Evolutionary conservation across 1,284 basidiomycete genomes (phyloP), one percentile per base, ranked within the genome.

Genomic region (Marasmius tenuissimus): DNA sequence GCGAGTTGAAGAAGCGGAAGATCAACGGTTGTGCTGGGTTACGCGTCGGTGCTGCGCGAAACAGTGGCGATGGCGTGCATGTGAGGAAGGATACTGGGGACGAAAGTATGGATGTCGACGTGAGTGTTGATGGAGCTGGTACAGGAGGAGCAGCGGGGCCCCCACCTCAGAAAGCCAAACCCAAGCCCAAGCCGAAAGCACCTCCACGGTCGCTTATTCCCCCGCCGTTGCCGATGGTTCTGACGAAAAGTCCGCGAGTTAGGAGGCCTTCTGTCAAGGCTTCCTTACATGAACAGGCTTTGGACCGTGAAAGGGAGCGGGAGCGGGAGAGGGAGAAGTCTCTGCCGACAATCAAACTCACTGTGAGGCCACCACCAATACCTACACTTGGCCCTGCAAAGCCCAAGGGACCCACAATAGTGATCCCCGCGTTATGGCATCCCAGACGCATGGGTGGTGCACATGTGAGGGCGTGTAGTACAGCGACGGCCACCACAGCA

Each of bases 71-170:
- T 58, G 78, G 74, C 3, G 82, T 87, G 35, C 84, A 81, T 64
- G 76, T 87, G 38, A 78, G 85, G 27, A 74, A 77, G 47, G 85
- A 88, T 66, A 67, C 80, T 3, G 83, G 79, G 40, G 86, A 88
- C 61, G 86, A 89, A 69, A 87, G 78, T 64, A 78, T 74, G 48
- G 83, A 85, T 50, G 84, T 88, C 11, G 85, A 88, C 65, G 78
- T 87, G 35, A 71, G 70, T 16, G n/a, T 49, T 10, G 61, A 59
- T 35, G 34, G 18, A 50, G 5, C 27, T 42, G 20, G 20, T 14
- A 33, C 27, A 22, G 14, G 38, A 52, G 18, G 48, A 27, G 4
- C 27, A 27, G 27, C 27, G 4, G 27, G 27, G 27, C 27, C 27
- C 27, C 27, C 27, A 27, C 27, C n/a, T n/a, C 11, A 18, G 48